phyloP scores from a whole-genome alignment of 306 rosid genomes.

The Arachis stenosperma region DNA sequence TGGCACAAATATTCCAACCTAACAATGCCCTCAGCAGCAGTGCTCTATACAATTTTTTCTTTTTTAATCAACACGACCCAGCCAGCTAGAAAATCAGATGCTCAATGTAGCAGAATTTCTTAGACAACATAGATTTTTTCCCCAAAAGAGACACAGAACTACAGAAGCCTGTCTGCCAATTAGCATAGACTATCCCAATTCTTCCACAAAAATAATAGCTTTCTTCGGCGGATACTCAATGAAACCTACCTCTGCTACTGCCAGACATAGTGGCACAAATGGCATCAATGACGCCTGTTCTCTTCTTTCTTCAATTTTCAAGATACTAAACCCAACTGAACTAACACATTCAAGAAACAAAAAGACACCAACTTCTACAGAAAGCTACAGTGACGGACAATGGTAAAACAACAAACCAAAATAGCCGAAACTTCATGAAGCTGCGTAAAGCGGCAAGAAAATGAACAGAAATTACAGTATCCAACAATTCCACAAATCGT shows the following conservation, averaged over 20 bases:
- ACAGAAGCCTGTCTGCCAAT: not conserved
- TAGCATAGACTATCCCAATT: not conserved
- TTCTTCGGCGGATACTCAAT: constrained; percentile 1
- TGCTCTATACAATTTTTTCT: not conserved
- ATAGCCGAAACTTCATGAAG: not conserved
- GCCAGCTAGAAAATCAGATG: constrained; percentile 6
- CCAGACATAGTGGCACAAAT: not conserved
- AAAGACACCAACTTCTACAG: not conserved
- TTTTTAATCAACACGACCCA: not conserved
- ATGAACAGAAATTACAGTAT: constrained; percentile 7
- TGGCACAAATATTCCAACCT: not conserved
- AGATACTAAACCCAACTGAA: constrained; percentile 4
- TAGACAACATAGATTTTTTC: not conserved
- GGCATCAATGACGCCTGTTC: not conserved
- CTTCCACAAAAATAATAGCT: not conserved
- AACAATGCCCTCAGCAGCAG: not conserved
- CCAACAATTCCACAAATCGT: not conserved
- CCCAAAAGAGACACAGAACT: not conserved
- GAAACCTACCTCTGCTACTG: not conserved
- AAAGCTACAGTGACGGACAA: constrained; percentile 1
- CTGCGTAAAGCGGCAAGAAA: not conserved
- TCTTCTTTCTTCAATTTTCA: constrained; percentile 1
- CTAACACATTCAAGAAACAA: not conserved
- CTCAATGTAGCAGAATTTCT: not conserved
- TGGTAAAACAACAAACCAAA: not conserved